Evolutionary conservation across 2,329 filamentous ascomycete species (phyloP), one percentile per base, ranked within the genome.

Genomic region (Beauveria brongniartii): DNA sequence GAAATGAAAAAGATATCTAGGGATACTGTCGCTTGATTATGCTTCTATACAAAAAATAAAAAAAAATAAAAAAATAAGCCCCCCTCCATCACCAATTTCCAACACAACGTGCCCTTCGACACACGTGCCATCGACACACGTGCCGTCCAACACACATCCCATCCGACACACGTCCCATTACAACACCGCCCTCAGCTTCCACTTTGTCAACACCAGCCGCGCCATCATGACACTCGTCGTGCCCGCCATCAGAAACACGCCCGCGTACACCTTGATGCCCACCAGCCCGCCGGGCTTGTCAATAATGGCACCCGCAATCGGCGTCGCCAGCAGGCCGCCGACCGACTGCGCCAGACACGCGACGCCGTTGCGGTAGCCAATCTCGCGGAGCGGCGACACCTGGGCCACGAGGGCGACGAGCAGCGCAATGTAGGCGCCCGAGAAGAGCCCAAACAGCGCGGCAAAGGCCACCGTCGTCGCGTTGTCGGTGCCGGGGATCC

Each of bases 301-400:
- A 5, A 66, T 59, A 30, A 68, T 65, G 48, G 61, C 63, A n/a
- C 64, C 66, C 3, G 64, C 65, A 54, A 68, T 67, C 8, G 67
- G 66, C 14, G 62, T 62, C 9, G 65, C 62, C 1, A 62, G 40
- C 37, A 67, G 59, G 26, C 62, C 63, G 9, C 65, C 67, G 8
- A 67, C 26, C 14, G 67, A 61, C 34, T 62, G 55, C 24, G 63
- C 44, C 22, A 66, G 51, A 12, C 59, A 63, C 6, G 63, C 57
- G n/a, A 67, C 51, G 26, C 83, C 83, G 7, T 77, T 81, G 8
- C 82, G 74, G 2, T 81, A 74, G 1, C 83, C 84, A 12, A 85
- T 78, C 65, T 83, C 75, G 3, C 76, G 72, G 47, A 83, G 74
- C 55, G 81, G 78, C 0, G 78, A 80, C 57, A 85, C 81, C 62